Conservation (phyloP, 2,329 filamentous ascomycete species). For the Stachybotrys chartarum region DNA sequence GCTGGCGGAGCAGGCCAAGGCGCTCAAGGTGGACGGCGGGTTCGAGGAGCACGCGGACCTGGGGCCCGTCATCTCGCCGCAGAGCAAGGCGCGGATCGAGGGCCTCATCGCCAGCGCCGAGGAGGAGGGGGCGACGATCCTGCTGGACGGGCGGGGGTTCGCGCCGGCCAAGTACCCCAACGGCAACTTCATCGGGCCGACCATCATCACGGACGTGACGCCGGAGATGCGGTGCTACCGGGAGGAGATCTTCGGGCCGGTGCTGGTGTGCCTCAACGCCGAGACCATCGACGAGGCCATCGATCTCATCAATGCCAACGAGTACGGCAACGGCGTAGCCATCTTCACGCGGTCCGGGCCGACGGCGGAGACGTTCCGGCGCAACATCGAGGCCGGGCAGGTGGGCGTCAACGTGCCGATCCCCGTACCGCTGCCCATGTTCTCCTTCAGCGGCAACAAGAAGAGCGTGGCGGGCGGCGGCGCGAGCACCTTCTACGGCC, state of each 20-base stretch:
- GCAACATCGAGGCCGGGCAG: constrained; percentile 77
- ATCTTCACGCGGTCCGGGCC: constrained; percentile 77
- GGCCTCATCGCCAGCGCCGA: constrained; percentile 68
- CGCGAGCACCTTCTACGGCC: constrained; percentile 90
- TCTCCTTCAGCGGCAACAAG: constrained; percentile 74
- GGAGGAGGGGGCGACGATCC: constrained; percentile 71
- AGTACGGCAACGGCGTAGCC: constrained; percentile 80
- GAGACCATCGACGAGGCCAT: constrained; percentile 74
- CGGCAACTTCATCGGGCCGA: constrained; percentile 80
- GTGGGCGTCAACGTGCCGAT: constrained; percentile 82
- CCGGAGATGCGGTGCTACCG: constrained; percentile 76
- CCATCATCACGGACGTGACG: constrained; percentile 75
- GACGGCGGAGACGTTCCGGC: constrained; percentile 71
- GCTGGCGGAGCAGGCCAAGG: constrained; percentile 67
- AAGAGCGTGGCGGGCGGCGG: constrained; percentile 87
- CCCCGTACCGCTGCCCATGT: constrained; percentile 64
- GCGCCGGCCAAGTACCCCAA: constrained; percentile 73
- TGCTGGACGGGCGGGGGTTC: constrained; percentile 73
- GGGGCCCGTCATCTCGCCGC: constrained; percentile 73
- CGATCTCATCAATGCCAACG: constrained; percentile 74
- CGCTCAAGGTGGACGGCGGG: constrained; percentile 68
- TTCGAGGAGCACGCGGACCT: constrained; percentile 76
- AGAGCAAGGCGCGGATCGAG: constrained; percentile 75
- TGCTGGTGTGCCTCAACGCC: constrained; percentile 74
- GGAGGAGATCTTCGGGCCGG: constrained; percentile 81